Conservation (phyloP, 2,329 filamentous ascomycete species). For the Aspergillus felis region DNA sequence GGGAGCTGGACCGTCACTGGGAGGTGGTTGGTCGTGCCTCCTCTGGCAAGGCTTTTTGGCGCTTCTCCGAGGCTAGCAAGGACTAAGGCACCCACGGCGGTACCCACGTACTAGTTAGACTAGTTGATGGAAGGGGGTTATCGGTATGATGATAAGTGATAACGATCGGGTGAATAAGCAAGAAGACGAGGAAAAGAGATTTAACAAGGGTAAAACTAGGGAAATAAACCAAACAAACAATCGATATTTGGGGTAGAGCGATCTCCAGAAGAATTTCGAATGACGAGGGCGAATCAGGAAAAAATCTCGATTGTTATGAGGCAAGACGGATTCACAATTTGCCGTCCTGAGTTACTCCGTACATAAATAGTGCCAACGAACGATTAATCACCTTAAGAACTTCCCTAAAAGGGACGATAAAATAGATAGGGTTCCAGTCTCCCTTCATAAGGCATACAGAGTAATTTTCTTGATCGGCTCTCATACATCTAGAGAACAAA, state of each 20-base stretch:
- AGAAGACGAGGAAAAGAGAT: background rate
- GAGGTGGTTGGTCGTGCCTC: slow-evolving; percentile 17
- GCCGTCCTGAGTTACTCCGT: slow-evolving; percentile 11
- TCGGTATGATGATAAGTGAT: background rate
- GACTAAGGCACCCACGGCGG: background rate
- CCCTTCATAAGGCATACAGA: background rate
- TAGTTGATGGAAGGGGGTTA: background rate
- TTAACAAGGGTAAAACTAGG: background rate
- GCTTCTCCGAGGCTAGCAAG: background rate
- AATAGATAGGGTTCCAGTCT: background rate
- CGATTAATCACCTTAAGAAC: background rate
- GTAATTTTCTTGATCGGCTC: background rate
- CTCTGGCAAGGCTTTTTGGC: background rate
- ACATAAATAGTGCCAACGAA: slow-evolving; percentile 1
- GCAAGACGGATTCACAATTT: slow-evolving; percentile 9
- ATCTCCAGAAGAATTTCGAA: background rate
- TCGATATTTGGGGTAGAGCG: background rate
- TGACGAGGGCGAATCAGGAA: slow-evolving; percentile 2
- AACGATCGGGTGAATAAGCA: background rate
- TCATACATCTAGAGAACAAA: background rate
- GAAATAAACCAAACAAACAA: background rate
- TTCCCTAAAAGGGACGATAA: background rate
- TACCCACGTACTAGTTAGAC: background rate
- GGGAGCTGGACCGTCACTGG: slow-evolving; percentile 9
- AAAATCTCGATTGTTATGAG: background rate